phyloP scores from a whole-genome alignment of 2,329 filamentous ascomycete genomes.

The Neurospora crassa region DNA sequence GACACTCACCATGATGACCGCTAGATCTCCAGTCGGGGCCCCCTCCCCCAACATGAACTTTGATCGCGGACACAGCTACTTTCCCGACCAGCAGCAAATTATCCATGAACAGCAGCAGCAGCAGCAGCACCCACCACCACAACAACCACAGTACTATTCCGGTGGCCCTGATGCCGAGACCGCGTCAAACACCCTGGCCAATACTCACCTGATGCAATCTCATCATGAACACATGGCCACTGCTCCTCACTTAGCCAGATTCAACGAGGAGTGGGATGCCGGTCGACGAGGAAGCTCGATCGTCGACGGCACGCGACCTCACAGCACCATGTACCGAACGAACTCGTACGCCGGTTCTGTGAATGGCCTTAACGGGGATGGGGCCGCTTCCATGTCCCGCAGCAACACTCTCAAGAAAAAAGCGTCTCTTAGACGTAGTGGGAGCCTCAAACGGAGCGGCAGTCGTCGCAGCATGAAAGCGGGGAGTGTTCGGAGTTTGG shows the following conservation, averaged over 20 bases:
- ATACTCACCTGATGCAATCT: conserved; percentile 23
- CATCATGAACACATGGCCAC: conserved; percentile 15
- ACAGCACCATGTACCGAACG: conserved; percentile 45
- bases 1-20: conserved; percentile 15
- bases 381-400: conserved; percentile 31
- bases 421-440: conserved; percentile 61
- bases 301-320: conserved; percentile 35
- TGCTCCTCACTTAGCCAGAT: conserved; percentile 35
- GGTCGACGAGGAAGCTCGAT: conserved; percentile 58
- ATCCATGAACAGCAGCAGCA: conserved; percentile 15
- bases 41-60: conserved; percentile 10
- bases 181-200: conserved; percentile 27
- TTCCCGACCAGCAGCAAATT: conserved; percentile 14
- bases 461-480: conserved; percentile 77
- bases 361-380: conserved; percentile 32
- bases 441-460: conserved; percentile 67
- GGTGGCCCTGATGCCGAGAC: conserved; percentile 24
- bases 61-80: conserved; percentile 20
- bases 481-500: conserved; percentile 76
- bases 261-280: conserved; percentile 64
- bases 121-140: conserved; percentile 3
- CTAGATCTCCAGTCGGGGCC: conserved; percentile 12
- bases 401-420: conserved; percentile 84
- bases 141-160: conserved; percentile 10
- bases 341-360: conserved; percentile 48